Percentiles rank a stretch among this genome's conserved stretches.
Evolutionary conservation across 2,329 filamentous ascomycete genomes (phyloP).

Genomic region (Aspergillus fischeri): DNA sequence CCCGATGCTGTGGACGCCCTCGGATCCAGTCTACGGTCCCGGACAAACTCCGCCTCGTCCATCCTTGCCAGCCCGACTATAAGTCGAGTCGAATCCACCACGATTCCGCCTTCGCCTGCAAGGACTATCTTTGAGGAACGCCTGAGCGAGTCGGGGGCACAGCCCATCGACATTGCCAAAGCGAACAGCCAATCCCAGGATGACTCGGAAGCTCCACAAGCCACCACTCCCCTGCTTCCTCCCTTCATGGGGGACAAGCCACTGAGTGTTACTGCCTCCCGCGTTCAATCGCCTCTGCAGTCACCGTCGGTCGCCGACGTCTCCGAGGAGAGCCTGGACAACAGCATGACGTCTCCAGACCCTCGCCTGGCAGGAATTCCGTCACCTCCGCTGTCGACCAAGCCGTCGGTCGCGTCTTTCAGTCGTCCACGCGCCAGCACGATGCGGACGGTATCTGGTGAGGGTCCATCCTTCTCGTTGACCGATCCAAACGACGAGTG

Average conservation of each 20-base stretch:
- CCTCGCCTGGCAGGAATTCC: constrained; percentile 49
- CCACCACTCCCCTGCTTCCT: constrained; percentile 79
- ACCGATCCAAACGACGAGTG: constrained; percentile 69
- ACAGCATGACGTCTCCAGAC: constrained; percentile 42
- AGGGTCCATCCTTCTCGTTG: constrained; percentile 58
- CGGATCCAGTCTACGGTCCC: constrained; percentile 34
- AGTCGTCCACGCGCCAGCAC: constrained; percentile 47
- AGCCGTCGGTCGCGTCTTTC: constrained; percentile 74
- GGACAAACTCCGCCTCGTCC: constrained; percentile 42
- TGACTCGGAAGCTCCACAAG: constrained; percentile 56
- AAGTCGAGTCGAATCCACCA: constrained; percentile 47
- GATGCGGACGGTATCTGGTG: constrained; percentile 39
- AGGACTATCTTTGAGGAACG: constrained; percentile 59
- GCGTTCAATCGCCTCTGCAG: constrained; percentile 75
- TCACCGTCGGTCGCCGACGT: constrained; percentile 73
- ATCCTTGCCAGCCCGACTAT: constrained; percentile 35
- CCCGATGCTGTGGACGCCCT: constrained; percentile 26
- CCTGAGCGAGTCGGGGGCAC: constrained; percentile 45
- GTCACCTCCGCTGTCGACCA: constrained; percentile 71
- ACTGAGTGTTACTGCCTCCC: constrained; percentile 48
- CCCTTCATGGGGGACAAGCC: constrained; percentile 65
- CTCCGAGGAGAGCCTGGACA: constrained; percentile 36
- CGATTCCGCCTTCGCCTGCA: constrained; percentile 57
- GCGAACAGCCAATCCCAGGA: constrained; percentile 49
- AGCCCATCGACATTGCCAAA: constrained; percentile 51